Evolutionary conservation across 257 asterid species (phyloP).

Genomic region (Rauvolfia tetraphylla): DNA sequence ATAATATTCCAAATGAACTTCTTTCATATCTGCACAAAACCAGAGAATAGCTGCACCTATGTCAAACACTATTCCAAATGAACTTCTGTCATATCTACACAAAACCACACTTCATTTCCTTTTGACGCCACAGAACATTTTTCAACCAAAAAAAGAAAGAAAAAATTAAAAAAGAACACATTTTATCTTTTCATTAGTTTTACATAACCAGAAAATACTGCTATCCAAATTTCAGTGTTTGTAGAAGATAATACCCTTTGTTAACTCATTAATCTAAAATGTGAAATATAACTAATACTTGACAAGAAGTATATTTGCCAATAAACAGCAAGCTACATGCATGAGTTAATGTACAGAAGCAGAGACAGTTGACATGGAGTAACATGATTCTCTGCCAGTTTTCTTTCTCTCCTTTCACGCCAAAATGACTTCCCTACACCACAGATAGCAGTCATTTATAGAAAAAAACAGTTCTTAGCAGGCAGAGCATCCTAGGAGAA

Average conservation of each 20-base stretch:
- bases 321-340: neutral
- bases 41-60: slow-evolving; percentile 42
- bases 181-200: neutral
- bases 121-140: neutral
- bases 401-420: neutral
- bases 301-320: neutral
- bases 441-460: neutral
- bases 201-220: neutral
- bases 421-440: neutral
- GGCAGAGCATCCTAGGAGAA: neutral
- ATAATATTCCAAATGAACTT: slow-evolving; percentile 44
- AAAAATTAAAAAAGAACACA: neutral
- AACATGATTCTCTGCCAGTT: neutral
- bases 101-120: neutral
- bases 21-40: slow-evolving; percentile 9
- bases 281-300: neutral
- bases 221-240: too few relatives aligned
- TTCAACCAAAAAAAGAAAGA: too few relatives aligned
- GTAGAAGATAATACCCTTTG: too few relatives aligned
- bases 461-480: neutral
- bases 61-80: slow-evolving; percentile 53
- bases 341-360: neutral
- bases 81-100: slow-evolving; percentile 13
- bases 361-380: neutral
- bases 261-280: neutral